phyloP scores from a whole-genome alignment of 2,329 filamentous ascomycete species.

The Zymoseptoria ardabiliae region DNA sequence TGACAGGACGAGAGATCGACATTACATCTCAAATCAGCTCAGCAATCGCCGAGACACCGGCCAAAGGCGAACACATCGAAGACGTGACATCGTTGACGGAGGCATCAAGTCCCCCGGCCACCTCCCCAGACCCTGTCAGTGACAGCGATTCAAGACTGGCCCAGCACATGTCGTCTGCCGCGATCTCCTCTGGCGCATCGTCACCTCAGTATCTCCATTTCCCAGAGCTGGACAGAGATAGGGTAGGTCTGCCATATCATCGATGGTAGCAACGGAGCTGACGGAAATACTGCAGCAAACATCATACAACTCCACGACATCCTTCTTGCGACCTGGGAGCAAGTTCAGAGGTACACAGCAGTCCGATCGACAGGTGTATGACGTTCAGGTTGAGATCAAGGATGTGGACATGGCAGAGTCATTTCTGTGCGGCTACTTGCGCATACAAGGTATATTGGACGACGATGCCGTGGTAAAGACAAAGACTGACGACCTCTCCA shows the following conservation, averaged over 20 bases:
- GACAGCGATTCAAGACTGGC: constrained; percentile 24
- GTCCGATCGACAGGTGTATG: constrained; percentile 86
- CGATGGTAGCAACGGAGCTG: neutral
- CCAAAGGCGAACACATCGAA: constrained; percentile 38
- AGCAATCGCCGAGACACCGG: constrained; percentile 9
- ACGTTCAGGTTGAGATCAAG: constrained; percentile 95
- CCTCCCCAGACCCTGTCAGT: constrained; percentile 20
- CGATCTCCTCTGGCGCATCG: constrained; percentile 18
- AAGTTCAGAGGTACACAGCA: constrained; percentile 86
- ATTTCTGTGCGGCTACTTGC: constrained; percentile 87
- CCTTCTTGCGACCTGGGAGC: constrained; percentile 78
- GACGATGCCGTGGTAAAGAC: neutral
- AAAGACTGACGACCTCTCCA: constrained; percentile 33
- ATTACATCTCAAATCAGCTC: constrained; percentile 20
- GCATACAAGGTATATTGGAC: constrained; percentile 69
- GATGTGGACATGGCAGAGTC: constrained; percentile 92
- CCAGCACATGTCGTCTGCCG: constrained; percentile 23
- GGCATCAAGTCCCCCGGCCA: constrained; percentile 18
- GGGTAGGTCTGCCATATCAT: constrained; percentile 11
- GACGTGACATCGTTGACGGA: constrained; percentile 29
- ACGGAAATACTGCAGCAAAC: constrained; percentile 48
- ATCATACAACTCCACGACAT: constrained; percentile 69
- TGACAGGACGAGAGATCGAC: constrained; percentile 12
- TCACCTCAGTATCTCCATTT: constrained; percentile 23
- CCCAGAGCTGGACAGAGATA: constrained; percentile 19